These are phyloP conservation scores for Tolypocladium amazonense DNA, from an alignment of 2,329 filamentous ascomycete species.

Conservation along the genomic window DNA sequence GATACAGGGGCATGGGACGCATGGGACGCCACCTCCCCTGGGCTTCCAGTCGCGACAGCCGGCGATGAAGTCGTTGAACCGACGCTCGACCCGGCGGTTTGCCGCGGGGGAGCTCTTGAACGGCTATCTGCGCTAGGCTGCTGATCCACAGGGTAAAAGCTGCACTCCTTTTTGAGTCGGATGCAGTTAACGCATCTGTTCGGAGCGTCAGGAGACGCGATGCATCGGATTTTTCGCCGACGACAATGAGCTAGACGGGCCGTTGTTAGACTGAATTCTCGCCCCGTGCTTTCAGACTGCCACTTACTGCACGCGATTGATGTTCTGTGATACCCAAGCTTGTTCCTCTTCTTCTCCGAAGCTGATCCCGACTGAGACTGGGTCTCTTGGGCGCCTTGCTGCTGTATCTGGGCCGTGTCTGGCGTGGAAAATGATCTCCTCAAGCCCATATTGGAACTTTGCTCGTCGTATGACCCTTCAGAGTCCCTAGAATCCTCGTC, in stretches of 20 bases:
- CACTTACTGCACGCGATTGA: constrained; percentile 90
- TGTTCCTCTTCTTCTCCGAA: constrained; percentile 63
- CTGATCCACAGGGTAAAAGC: constrained; percentile 83
- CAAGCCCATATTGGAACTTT: constrained; percentile 23
- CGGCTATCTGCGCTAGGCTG: constrained; percentile 40
- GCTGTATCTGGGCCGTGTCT: constrained; percentile 32
- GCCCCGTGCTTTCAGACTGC: background rate
- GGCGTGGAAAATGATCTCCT: constrained; percentile 41
- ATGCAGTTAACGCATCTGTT: constrained; percentile 88
- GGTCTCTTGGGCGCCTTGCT: constrained; percentile 15
- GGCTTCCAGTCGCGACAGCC: constrained; percentile 29
- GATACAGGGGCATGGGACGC: constrained; percentile 9
- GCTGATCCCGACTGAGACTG: constrained; percentile 18
- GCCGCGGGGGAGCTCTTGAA: constrained; percentile 28
- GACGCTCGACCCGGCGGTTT: constrained; percentile 26
- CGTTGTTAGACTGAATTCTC: background rate
- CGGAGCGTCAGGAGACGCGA: constrained; percentile 64
- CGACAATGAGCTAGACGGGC: constrained; percentile 69
- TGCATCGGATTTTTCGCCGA: constrained; percentile 85
- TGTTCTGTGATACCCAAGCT: constrained; percentile 89
- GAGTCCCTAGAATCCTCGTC: constrained; percentile 19
- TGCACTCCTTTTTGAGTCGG: constrained; percentile 86
- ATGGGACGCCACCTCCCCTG: constrained; percentile 28
- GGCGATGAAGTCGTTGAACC: constrained; percentile 39
- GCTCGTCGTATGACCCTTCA: constrained; percentile 21